Evolutionary conservation across 345 rosid species (phyloP).

Genomic region (Turritis glabra): DNA sequence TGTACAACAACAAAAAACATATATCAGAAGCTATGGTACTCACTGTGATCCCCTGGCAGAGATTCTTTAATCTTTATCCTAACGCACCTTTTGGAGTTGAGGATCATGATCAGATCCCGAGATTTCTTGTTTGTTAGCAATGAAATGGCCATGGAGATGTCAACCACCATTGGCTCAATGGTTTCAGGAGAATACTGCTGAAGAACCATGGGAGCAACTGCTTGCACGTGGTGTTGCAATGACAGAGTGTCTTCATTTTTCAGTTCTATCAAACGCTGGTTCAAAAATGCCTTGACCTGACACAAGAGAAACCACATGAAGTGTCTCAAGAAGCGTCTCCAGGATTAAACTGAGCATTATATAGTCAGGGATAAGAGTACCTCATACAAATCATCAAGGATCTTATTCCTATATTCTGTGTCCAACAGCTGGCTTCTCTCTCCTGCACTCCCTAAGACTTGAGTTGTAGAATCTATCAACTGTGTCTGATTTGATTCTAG

Average conservation of each 20-base stretch:
- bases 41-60: background rate
- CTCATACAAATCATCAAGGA: conserved; percentile 93
- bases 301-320: conserved; percentile 20
- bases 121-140: conserved; percentile 83
- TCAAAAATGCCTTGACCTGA: conserved; percentile 88
- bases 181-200: conserved; percentile 86
- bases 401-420: conserved; percentile 84
- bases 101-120: conserved; percentile 84
- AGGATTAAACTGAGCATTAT: background rate
- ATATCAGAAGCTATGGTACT: conserved; percentile 12
- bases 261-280: conserved; percentile 73
- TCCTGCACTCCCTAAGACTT: conserved; percentile 45
- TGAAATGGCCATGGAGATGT: conserved; percentile 63
- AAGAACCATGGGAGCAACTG: conserved; percentile 85
- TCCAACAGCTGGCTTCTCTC: conserved; percentile 83
- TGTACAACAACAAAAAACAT: conserved; percentile 40
- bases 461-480: conserved; percentile 41
- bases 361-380: conserved; percentile 40
- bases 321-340: conserved; percentile 24
- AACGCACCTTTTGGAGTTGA: conserved; percentile 88
- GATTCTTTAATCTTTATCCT: conserved; percentile 15
- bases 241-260: conserved; percentile 76
- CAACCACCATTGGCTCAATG: conserved; percentile 67
- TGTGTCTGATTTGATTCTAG: conserved; percentile 43
- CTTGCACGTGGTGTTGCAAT: conserved; percentile 89